Conservation (phyloP, 2,329 filamentous ascomycete species). For the Myotisia sp. region DNA sequence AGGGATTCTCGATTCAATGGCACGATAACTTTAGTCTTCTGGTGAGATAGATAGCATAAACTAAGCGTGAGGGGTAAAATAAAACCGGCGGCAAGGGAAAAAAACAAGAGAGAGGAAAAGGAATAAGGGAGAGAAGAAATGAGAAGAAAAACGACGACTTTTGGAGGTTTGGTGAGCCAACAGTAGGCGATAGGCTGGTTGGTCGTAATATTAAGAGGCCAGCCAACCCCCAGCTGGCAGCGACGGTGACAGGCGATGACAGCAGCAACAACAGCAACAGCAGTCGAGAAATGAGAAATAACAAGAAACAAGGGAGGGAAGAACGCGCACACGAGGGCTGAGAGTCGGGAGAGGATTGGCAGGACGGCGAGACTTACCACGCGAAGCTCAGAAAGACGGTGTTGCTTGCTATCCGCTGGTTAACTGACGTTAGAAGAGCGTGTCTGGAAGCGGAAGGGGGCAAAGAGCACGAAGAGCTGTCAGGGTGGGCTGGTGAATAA, state of each 20-base stretch:
- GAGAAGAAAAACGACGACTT: no score
- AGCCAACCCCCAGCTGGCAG: no score
- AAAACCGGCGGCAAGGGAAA: conserved; percentile 2
- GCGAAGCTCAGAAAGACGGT: conserved; percentile 10
- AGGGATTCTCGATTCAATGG: neutral
- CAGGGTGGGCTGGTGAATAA: neutral
- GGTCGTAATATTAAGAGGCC: no score
- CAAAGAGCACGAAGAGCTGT: conserved; percentile 7
- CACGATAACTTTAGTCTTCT: conserved; percentile 1
- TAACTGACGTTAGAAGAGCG: conserved; percentile 17
- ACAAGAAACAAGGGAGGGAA: no score
- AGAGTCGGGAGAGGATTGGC: no score
- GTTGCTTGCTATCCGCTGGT: conserved; percentile 10
- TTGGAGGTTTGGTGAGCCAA: no score
- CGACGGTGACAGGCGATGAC: neutral
- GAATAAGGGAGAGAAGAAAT: neutral
- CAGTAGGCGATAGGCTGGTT: no score
- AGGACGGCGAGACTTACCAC: conserved; percentile 7
- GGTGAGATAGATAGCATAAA: conserved; percentile 11
- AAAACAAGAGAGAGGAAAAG: neutral
- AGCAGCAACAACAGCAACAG: neutral
- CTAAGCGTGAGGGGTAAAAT: neutral
- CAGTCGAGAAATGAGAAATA: no score
- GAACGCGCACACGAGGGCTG: no score
- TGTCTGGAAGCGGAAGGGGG: conserved; percentile 17